Evolutionary conservation across 192 early-diverging fungal species (phyloP).

Genomic region (Backusella luteola): DNA sequence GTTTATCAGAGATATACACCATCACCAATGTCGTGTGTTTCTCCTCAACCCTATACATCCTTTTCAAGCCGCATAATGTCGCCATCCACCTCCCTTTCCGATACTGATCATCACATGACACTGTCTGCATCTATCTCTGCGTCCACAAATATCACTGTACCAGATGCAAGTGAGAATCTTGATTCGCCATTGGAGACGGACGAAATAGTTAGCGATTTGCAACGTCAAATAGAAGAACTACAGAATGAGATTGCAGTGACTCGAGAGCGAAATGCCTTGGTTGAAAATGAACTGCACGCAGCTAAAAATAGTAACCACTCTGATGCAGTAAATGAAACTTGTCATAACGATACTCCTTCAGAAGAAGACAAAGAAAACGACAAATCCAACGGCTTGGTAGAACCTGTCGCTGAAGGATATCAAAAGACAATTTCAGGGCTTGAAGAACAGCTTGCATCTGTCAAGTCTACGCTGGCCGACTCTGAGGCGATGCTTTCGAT

Average conservation of each 20-base stretch:
- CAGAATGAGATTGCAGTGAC: conserved; percentile 21
- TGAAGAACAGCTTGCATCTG: conserved; percentile 54
- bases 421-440: conserved; percentile 59
- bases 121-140: conserved; percentile 14
- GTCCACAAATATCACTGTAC: not conserved
- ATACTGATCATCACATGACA: not conserved
- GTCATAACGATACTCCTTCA: not conserved
- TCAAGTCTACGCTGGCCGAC: conserved; percentile 51
- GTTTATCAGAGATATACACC: not conserved
- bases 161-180: not conserved
- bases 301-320: not conserved
- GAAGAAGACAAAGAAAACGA: not conserved
- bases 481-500: conserved; percentile 52
- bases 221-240: conserved; percentile 27
- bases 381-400: conserved; percentile 48
- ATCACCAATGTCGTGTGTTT: not conserved
- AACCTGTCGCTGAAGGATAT: conserved; percentile 70
- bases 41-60: conserved; percentile 1
- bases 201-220: conserved; percentile 3
- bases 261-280: conserved; percentile 15
- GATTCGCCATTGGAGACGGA: not conserved
- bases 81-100: conserved; percentile 13
- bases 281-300: conserved; percentile 5
- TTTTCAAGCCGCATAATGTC: conserved; percentile 6
- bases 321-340: not conserved